These are phyloP conservation scores for Magnolia kwangsiensis DNA, from an alignment of 164 flowering plant species.

Conservation along the genomic window DNA sequence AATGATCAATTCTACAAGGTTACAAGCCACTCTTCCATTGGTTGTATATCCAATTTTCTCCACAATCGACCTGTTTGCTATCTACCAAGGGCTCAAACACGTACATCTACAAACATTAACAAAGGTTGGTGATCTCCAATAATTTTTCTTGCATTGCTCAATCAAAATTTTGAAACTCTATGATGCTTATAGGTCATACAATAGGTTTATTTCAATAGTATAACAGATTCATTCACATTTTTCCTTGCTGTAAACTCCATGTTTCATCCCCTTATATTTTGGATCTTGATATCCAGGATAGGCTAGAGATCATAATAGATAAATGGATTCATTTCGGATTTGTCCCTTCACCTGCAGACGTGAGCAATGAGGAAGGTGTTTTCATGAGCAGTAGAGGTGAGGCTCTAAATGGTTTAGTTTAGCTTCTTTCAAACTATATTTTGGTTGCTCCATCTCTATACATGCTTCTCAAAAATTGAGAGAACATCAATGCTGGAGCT, in stretches of 20 bases:
- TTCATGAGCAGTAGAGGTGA: constrained; percentile 54
- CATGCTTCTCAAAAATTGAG: constrained; percentile 10
- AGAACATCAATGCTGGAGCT: constrained; percentile 15
- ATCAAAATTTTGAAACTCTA: neutral
- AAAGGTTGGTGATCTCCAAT: constrained; percentile 48
- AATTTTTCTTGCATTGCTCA: neutral
- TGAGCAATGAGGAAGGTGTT: constrained; percentile 70
- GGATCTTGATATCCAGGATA: constrained; percentile 46
- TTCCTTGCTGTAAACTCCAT: neutral
- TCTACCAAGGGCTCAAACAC: constrained; percentile 81
- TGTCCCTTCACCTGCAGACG: constrained; percentile 83
- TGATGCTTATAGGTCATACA: neutral
- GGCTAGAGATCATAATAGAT: constrained; percentile 70
- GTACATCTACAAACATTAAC: constrained; percentile 89
- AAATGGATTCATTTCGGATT: constrained; percentile 54
- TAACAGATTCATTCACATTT: neutral
- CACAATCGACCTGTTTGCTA: constrained; percentile 76
- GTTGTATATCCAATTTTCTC: constrained; percentile 76
- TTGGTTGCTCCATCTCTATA: neutral
- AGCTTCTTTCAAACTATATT: neutral
- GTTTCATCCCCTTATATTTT: neutral
- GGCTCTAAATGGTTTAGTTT: neutral
- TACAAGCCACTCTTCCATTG: constrained; percentile 71
- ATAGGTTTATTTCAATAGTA: neutral
- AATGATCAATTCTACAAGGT: constrained; percentile 31